These are phyloP conservation scores for Avena sativa DNA, from an alignment of 176 grass and related monocot species.

Conservation along the genomic window DNA sequence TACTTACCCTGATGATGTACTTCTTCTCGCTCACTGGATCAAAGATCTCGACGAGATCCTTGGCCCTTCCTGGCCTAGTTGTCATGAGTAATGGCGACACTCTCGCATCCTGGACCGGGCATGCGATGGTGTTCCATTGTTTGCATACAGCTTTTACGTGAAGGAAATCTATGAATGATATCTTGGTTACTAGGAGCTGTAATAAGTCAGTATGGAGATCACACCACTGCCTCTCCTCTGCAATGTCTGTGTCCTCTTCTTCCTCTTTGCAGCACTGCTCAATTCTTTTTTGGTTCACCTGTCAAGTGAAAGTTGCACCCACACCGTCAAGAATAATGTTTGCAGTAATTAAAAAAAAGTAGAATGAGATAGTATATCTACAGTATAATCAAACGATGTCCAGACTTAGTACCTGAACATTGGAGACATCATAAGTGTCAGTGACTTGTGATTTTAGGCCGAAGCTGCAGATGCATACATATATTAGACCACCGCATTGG, in stretches of 20 bases:
- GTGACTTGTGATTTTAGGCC: not conserved
- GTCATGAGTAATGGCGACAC: not conserved
- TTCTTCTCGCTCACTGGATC: constrained; percentile 10
- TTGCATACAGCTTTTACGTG: constrained; percentile 20
- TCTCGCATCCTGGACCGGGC: not conserved
- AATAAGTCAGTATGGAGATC: not conserved
- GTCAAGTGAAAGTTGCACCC: not conserved
- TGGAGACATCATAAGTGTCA: not conserved
- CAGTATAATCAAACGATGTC: not conserved
- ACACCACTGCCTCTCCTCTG: constrained; percentile 6
- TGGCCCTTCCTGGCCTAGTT: not conserved
- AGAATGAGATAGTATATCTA: not conserved
- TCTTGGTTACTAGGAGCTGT: not conserved
- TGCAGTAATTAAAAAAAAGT: not conserved
- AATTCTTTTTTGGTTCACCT: not conserved
- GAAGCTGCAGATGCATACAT: not conserved
- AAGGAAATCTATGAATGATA: constrained; percentile 9
- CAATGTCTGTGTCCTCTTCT: not conserved
- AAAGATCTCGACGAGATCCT: not conserved
- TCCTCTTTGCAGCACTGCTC: not conserved
- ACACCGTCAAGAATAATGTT: not conserved
- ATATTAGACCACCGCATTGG: not conserved
- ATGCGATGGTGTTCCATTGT: not conserved
- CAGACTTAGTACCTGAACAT: not conserved
- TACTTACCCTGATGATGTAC: not conserved